Base-by-base conservation (phyloP, 495 filamentous ascomycete species). In the Neurospora sp. region DNA sequence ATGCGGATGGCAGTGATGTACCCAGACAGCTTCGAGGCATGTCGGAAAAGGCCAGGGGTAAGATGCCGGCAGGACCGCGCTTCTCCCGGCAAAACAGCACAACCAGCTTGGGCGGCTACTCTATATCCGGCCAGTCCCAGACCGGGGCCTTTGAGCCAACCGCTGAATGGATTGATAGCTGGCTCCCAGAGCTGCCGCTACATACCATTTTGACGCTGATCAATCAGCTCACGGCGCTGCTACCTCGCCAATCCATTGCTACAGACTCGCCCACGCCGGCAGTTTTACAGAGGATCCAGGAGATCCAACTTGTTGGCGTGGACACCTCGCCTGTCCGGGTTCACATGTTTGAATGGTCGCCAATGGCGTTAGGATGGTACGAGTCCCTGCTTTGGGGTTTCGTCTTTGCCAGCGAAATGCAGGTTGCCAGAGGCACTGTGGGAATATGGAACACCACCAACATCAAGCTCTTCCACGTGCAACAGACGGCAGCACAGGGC, bases 21-120 rank as follows among this genome's bases (percentile, higher is more conserved):
- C 93, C 94, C n/a, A 84, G 90, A 41, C 95, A 98, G 77, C 79
- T 96, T n/a, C 89, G 93, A 69, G 95, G 94, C 69, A 99, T 98
- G 94, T 97, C 95, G 11, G 96, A 99, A 81, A 99, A 98, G 79
- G 96, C 96, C 37, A 85, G 96, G 69, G 96, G 96, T 9, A 99
- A 99, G 80, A 93, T 96, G 89, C 96, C 96, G n/a, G 94, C 92
- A 11, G 92, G 93, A 4, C 87, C 92, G 46, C 86, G 88, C 11
- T 98, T 99, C 79, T 97, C 94, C 4, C 86, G 96, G 9, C 96
- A 98, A 78, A 96, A 94, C 78, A 97, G 93, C 81, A 94, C 90
- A 69, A 92, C 93, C 11, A 97, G 93, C 76, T 86, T 98, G 42
- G 87, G 84, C 71, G 91, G 90, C 81, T 85, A 92, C 77, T 85